These are phyloP conservation scores for Monascus ruber DNA, from an alignment of 2,329 filamentous ascomycete species.

Conservation along the genomic window DNA sequence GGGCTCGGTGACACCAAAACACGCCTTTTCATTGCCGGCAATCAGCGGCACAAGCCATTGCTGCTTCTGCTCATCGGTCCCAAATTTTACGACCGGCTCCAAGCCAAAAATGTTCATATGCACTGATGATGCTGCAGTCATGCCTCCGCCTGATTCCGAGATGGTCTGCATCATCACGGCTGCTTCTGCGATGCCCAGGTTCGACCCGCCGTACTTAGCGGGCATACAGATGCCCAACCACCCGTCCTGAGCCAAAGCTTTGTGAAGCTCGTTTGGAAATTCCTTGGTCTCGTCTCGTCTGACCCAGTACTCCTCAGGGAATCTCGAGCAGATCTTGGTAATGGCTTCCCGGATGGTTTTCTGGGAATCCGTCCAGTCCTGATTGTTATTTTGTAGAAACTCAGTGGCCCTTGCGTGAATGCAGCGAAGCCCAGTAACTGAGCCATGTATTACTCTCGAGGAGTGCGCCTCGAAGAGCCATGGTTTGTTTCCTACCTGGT, in stretches of 20 bases:
- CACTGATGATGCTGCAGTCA: slow-evolving; percentile 31
- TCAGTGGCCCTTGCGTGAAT: slow-evolving; percentile 10
- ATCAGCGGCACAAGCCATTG: slow-evolving; percentile 31
- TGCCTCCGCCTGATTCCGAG: slow-evolving; percentile 34
- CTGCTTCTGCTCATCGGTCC: slow-evolving; percentile 31
- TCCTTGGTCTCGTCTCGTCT: slow-evolving; percentile 23
- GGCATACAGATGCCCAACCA: slow-evolving; percentile 39
- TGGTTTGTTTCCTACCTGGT: neutral
- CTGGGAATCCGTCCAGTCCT: slow-evolving; percentile 11
- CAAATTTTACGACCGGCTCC: slow-evolving; percentile 36
- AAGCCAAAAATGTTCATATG: slow-evolving; percentile 41
- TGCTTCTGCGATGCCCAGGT: slow-evolving; percentile 33
- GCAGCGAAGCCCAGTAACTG: slow-evolving; percentile 1
- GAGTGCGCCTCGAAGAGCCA: neutral
- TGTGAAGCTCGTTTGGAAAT: slow-evolving; percentile 32
- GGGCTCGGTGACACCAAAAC: slow-evolving; percentile 34
- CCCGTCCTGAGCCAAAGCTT: slow-evolving; percentile 29
- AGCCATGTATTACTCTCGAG: neutral
- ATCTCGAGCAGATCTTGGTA: slow-evolving; percentile 32
- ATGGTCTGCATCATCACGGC: slow-evolving; percentile 40
- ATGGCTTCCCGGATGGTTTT: slow-evolving; percentile 32
- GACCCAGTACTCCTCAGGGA: slow-evolving; percentile 34
- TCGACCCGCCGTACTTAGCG: slow-evolving; percentile 30
- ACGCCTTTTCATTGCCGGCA: slow-evolving; percentile 29
- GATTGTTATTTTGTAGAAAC: slow-evolving; percentile 9